Base-by-base conservation (phyloP, 1,284 basidiomycete genomes). In the Leucoagaricus sp. region DNA sequence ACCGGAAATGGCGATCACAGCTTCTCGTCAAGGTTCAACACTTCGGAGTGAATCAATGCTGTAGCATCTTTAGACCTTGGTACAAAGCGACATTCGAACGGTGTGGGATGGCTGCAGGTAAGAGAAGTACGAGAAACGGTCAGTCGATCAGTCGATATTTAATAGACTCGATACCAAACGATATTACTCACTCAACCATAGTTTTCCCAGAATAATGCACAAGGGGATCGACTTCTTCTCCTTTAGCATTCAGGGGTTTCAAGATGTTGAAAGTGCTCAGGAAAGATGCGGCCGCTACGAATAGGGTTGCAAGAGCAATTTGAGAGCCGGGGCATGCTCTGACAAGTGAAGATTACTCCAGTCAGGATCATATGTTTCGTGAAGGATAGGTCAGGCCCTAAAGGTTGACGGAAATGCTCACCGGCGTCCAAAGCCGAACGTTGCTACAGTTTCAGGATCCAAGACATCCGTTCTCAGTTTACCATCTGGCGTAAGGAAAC, bases 71-170 rank as follows among this genome's bases (percentile, higher is more conserved):
- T 52, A 7, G 60, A 61, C 23, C 85, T 80, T 15, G 85, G 84
- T 60, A 73, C 79, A 62, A 87, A 77, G 9, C 71, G 63, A 61
- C 85, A 87, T 62, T 79, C 76, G 71, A 84, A 87, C 3, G 83
- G 79, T 59, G 77, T 80, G 6, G 84, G 84, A 62, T 85, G 82
- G 62, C 85, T 87, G 59, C 34, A 31, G 17, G 7, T 21, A 42
- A 25, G n/a, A n/a, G n/a, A n/a, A n/a, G n/a, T n/a, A n/a, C n/a
- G n/a, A n/a, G n/a, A n/a, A n/a, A n/a, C n/a, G n/a, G n/a, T n/a
- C n/a, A 44, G 41, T 47, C 28, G 56, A 49, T 53, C 21, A n/a
- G n/a, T n/a, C n/a, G n/a, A n/a, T n/a, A n/a, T n/a, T n/a, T n/a
- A n/a, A n/a, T n/a, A n/a, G n/a, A n/a, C n/a, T n/a, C n/a, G n/a